These are phyloP conservation scores for Rhodotorula taiwanensis DNA, from an alignment of 768 basidiomycete species.

Conservation along the genomic window DNA sequence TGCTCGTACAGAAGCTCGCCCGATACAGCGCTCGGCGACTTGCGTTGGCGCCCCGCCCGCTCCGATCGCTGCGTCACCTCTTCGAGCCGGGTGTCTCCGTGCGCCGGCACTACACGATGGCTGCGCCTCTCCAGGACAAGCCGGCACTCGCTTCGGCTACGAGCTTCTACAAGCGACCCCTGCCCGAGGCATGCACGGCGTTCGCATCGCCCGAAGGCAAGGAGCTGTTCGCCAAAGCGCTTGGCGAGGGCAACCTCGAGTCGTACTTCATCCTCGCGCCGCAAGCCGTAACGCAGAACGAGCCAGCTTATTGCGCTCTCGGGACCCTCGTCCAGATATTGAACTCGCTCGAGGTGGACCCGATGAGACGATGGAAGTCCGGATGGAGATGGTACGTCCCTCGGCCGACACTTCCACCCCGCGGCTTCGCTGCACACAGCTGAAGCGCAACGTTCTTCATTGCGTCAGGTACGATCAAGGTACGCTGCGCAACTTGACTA, in stretches of 20 bases:
- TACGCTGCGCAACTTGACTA: not conserved
- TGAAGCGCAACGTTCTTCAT: no score
- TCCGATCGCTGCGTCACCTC: no score
- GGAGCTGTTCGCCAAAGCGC: constrained; percentile 20
- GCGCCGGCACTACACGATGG: no score
- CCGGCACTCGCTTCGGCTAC: constrained; percentile 7
- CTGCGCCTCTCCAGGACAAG: no score
- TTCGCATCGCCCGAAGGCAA: constrained; percentile 31
- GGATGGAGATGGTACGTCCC: constrained; percentile 34
- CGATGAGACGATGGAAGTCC: constrained; percentile 34
- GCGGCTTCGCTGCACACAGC: no score
- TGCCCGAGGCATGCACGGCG: constrained; percentile 30
- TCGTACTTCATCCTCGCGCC: constrained; percentile 34
- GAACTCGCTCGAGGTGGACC: constrained; percentile 39
- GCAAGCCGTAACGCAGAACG: constrained; percentile 32
- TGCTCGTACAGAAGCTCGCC: no score
- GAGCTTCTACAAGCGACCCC: constrained; percentile 37
- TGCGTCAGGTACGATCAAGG: not conserved
- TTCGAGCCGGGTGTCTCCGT: no score
- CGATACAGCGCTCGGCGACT: no score
- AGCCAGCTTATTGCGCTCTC: constrained; percentile 39
- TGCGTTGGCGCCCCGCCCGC: no score
- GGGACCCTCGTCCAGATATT: constrained; percentile 38
- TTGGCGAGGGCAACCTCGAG: constrained; percentile 33
- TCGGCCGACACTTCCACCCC: no score